These are phyloP conservation scores for Calophaca sinica DNA, from an alignment of 306 rosid species.

Conservation along the genomic window DNA sequence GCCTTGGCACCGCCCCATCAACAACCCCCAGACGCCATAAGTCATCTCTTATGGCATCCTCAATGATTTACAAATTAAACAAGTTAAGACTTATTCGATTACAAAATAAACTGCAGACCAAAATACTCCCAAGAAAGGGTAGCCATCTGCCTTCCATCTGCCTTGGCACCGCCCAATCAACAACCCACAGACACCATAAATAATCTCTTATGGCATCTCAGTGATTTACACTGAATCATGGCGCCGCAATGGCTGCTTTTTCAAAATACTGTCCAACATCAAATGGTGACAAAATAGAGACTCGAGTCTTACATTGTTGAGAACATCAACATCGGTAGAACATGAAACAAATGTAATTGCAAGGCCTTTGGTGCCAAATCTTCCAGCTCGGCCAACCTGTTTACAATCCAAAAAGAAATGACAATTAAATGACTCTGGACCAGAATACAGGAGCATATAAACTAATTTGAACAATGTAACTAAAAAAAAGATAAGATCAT, in stretches of 20 bases:
- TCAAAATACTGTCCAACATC: neutral
- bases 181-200: too few species aligned
- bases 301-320: conserved; percentile 71
- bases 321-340: conserved; percentile 87
- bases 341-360: conserved; percentile 97
- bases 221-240: neutral
- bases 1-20: neutral
- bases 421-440: neutral
- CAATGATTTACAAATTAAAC: neutral
- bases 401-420: conserved; percentile 10
- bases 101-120: conserved; percentile 14
- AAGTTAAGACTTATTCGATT: neutral
- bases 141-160: neutral
- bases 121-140: neutral
- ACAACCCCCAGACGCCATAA: neutral
- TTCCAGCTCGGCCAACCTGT: conserved; percentile 99
- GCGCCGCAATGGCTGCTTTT: neutral
- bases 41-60: neutral
- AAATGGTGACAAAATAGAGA: neutral
- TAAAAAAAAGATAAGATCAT: neutral
- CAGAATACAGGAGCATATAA: neutral
- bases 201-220: neutral
- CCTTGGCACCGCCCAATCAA: neutral
- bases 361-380: conserved; percentile 98
- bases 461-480: conserved; percentile 48